Evolutionary conservation across 345 rosid genomes (phyloP).

Genomic region (Conringia planisiliqua): DNA sequence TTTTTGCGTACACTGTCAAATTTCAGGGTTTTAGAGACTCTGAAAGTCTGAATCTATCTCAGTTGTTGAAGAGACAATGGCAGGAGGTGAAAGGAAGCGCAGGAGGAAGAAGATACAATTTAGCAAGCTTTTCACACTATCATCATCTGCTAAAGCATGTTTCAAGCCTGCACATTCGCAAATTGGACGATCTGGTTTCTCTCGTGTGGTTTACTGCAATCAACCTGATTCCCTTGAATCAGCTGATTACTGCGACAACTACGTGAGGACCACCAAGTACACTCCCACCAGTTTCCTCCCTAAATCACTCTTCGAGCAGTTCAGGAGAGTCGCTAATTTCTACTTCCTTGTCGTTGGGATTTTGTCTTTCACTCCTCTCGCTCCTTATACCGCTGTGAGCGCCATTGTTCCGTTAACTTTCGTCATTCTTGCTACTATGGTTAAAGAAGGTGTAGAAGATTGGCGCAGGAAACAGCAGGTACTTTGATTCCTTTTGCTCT

Average conservation of each 20-base stretch:
- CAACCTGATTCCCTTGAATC: conserved; percentile 64
- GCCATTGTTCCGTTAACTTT: conserved; percentile 70
- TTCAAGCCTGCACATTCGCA: conserved; percentile 65
- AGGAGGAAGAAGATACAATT: conserved; percentile 59
- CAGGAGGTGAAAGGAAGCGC: conserved; percentile 42
- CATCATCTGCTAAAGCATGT: conserved; percentile 55
- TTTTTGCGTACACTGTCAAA: too few relatives aligned
- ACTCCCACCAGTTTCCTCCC: conserved; percentile 73
- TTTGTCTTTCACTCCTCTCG: conserved; percentile 66
- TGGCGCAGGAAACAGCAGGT: conserved; percentile 87
- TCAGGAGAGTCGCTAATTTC: conserved; percentile 89
- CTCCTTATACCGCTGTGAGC: conserved; percentile 68
- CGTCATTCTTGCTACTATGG: conserved; percentile 75
- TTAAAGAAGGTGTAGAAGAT: conserved; percentile 89
- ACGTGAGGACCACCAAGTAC: conserved; percentile 76
- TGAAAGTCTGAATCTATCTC: background rate
- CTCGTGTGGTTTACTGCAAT: conserved; percentile 77
- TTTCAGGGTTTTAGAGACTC: conserved; percentile 3
- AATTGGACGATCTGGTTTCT: conserved; percentile 77
- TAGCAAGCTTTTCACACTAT: conserved; percentile 70
- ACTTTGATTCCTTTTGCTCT: background rate
- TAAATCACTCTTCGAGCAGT: conserved; percentile 92
- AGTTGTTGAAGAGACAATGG: background rate
- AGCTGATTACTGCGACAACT: conserved; percentile 48
- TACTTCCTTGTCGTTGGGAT: conserved; percentile 72